Evolutionary conservation across 2,329 filamentous ascomycete genomes (phyloP), one percentile per base, ranked within the genome.

Genomic region (Plectosphaerella sp.): DNA sequence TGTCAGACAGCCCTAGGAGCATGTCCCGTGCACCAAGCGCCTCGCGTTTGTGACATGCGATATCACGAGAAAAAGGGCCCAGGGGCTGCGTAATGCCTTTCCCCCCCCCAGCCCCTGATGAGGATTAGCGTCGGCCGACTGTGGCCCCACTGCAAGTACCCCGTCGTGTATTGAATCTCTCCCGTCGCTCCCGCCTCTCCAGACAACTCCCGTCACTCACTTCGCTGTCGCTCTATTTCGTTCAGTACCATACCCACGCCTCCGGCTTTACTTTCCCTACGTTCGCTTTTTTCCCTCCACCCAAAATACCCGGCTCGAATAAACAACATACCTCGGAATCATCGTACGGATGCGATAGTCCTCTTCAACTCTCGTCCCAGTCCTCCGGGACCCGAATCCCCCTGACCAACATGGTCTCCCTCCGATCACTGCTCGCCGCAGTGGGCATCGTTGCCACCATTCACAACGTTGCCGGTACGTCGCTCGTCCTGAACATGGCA

Each of bases 401-500:
- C 22, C 33, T 28, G 18, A 52, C 49, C 39, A 60, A 47, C 43
- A 71, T 71, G 69, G 63, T 70, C 53, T 61, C 62, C 45, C 45
- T 70, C 47, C 60, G 65, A 55, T 61, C 58, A 37, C 53, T 70
- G 43, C 63, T 62, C 47, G 63, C 65, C 48, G 53, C 69, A 36
- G 57, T 63, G 48, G 60, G 65, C 53, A 57, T 61, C 50, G 67
- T 64, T 36, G 55, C 67, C 41, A 54, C 70, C 14, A 45, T 65
- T 11, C 64, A 65, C 36, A 60, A 62, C 46, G 65, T 64, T 20
- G 47, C 66, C 58, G 64, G 68, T 71, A 58, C 41, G 66, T 60
- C 11, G 20, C 15, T 14, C 14, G 18, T 12, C n/a, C n/a, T 4
- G 4, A 18, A 43, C n/a, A 16, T 18, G 7, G 16, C 37, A 15